Base-by-base conservation (phyloP, 352 stramenopile species). In the Pythium coloratum region DNA sequence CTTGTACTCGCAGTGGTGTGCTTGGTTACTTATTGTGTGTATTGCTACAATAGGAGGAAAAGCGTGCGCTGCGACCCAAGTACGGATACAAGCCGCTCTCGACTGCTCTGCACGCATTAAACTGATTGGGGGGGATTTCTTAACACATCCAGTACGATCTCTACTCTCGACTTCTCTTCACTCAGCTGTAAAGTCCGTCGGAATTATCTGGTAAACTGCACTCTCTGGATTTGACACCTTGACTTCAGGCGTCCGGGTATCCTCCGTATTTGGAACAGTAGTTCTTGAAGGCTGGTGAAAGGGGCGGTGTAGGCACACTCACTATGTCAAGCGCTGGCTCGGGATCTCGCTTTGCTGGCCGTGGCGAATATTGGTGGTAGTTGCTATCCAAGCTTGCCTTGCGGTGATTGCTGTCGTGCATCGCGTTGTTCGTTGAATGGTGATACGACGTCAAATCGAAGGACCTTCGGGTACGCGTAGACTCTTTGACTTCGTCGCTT, bases 251-350 rank as follows among this genome's bases (percentile, higher is more conserved):
- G 30, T 92, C 84, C 59, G 85, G 80, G 40, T 95, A 95, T 16
- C 87, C 87, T 46, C 87, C 87, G 56, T 95, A 95, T 66, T 93
- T 95, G 26, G 87, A 95, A 81, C 87, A 95, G 50, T 92, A 93
- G 59, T 78, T 82, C 64, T 86, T 89, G 74, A 92, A 91, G 20
- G 80, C 77, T 47, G 76, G 72, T 8, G 60, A 63, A 30, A 67
- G 62, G 3, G 66, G 59, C 28, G 47, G 72, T 66, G 42, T 70
- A 63, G 46, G 64, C 67, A 59, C 59, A 61, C 18, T 2, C 55
- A 53, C 5, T 0, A 10, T 18, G 2, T 57, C 44, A 1, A 33
- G 30, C 10, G 24, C 24, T 1, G 30, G 13, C 2, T 66, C 49
- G 6, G 7, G 34, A 13, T 3, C 5, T n/a, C 24, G 10, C 50